Evolutionary conservation across 805 yeast species (phyloP).

Genomic region (Spathaspora sp.): DNA sequence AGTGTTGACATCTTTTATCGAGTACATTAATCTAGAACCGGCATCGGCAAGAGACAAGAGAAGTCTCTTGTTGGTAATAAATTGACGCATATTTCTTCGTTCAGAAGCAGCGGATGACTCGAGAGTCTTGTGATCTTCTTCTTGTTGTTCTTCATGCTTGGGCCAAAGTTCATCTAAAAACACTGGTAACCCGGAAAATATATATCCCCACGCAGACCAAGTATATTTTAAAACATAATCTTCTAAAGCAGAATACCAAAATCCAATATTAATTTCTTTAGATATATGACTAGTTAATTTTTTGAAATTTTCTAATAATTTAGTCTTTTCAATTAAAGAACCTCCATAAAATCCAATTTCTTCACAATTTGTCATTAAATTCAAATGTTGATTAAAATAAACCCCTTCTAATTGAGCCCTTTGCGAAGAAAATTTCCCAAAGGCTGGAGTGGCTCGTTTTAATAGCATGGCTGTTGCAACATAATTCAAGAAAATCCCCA

Average conservation of each 20-base stretch:
- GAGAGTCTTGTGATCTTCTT: neutral
- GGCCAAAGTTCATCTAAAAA: conserved; percentile 51
- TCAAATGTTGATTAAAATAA: conserved; percentile 81
- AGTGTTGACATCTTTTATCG: conserved; percentile 88
- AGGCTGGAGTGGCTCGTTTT: conserved; percentile 75
- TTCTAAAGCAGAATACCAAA: conserved; percentile 70
- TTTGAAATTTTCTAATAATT: conserved; percentile 57
- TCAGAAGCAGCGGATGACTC: conserved; percentile 24
- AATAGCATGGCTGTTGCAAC: conserved; percentile 73
- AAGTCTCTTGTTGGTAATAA: conserved; percentile 84
- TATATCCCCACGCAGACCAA: conserved; percentile 94
- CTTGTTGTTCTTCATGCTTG: neutral
- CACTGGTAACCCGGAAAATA: conserved; percentile 87
- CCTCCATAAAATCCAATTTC: conserved; percentile 95
- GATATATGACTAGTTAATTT: conserved; percentile 52
- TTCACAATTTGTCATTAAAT: conserved; percentile 83
- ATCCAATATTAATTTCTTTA: conserved; percentile 54
- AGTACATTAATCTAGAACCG: conserved; percentile 90
- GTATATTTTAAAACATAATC: conserved; percentile 85
- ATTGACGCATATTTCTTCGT: conserved; percentile 74
- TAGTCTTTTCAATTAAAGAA: conserved; percentile 67
- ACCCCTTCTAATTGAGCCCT: conserved; percentile 84
- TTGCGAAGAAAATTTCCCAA: conserved; percentile 69
- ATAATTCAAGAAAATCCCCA: conserved; percentile 79
- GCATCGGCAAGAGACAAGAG: conserved; percentile 93